Evolutionary conservation across 139 green algal genomes (phyloP).

Genomic region (Micractinium sp.): DNA sequence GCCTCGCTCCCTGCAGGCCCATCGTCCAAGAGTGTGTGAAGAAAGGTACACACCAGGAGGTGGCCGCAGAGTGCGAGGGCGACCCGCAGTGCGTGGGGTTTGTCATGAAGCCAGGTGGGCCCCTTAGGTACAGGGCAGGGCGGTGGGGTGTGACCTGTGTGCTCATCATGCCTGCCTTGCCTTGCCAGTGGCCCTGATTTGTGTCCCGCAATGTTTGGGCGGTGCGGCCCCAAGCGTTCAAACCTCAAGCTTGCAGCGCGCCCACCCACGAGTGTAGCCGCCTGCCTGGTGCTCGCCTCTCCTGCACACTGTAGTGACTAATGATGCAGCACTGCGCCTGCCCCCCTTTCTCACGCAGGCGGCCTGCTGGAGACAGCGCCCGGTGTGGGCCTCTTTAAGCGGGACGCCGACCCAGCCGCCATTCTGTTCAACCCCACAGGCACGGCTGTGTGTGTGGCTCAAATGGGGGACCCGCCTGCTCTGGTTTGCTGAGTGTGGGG

Average conservation of each 20-base stretch:
- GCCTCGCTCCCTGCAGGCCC: not conserved
- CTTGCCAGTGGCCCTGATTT: too few species aligned
- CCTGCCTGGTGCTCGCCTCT: not conserved
- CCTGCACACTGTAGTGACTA: not conserved
- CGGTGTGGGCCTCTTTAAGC: not conserved
- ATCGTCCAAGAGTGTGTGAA: not conserved
- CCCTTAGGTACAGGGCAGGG: not conserved
- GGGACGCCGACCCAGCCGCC: not conserved
- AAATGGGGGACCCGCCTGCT: too few species aligned
- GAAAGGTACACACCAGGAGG: not conserved
- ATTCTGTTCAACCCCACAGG: not conserved
- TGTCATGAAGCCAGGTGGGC: not conserved
- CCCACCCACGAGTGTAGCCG: too few species aligned
- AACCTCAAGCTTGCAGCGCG: too few species aligned
- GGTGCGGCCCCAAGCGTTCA: too few species aligned
- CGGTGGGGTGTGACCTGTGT: not conserved
- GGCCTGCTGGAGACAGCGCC: not conserved
- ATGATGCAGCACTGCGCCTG: not conserved
- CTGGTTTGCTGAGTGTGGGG: too few species aligned
- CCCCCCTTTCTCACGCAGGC: not conserved
- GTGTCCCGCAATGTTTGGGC: too few species aligned
- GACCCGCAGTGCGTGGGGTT: not conserved
- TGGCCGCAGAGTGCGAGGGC: not conserved
- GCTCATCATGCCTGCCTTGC: too few species aligned
- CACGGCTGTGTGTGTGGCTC: too few species aligned